phyloP scores from a whole-genome alignment of 495 filamentous ascomycete species.

The Lophiotrema nucula region DNA sequence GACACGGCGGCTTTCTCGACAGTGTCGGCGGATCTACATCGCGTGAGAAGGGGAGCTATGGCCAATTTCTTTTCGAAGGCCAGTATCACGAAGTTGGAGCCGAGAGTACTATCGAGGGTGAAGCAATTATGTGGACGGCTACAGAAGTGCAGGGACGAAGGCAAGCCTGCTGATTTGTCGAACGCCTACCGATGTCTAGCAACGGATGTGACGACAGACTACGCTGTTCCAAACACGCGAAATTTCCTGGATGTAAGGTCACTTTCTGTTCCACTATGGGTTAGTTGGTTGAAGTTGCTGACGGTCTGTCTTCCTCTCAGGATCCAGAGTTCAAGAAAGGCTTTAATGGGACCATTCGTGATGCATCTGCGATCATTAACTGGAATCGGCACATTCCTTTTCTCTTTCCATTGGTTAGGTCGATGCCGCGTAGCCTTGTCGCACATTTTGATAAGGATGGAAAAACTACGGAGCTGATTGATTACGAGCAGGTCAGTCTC shows the following conservation, averaged over 20 bases:
- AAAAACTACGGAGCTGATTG: neutral
- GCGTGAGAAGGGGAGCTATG: conserved; percentile 39
- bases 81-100: conserved; percentile 37
- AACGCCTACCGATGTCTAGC: conserved; percentile 42
- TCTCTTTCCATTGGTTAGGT: neutral
- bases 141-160: conserved; percentile 29
- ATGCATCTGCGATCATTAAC: neutral
- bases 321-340: conserved; percentile 6
- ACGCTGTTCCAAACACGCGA: conserved; percentile 39
- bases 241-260: conserved; percentile 40
- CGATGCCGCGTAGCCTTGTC: neutral
- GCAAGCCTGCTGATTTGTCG: conserved; percentile 33
- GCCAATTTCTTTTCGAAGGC: conserved; percentile 39
- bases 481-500: neutral
- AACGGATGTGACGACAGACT: conserved; percentile 41
- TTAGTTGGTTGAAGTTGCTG: too few relatives aligned
- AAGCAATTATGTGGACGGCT: neutral
- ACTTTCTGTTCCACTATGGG: too few relatives aligned
- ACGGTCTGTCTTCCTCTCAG: too few relatives aligned
- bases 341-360: neutral
- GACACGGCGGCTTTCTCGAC: conserved; percentile 38
- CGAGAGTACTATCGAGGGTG: conserved; percentile 21
- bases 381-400: conserved; percentile 9
- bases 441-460: neutral
- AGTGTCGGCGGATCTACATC: conserved; percentile 37